Conservation (phyloP, 2,329 filamentous ascomycete species). For the Ceratocystis diversiconidia region DNA sequence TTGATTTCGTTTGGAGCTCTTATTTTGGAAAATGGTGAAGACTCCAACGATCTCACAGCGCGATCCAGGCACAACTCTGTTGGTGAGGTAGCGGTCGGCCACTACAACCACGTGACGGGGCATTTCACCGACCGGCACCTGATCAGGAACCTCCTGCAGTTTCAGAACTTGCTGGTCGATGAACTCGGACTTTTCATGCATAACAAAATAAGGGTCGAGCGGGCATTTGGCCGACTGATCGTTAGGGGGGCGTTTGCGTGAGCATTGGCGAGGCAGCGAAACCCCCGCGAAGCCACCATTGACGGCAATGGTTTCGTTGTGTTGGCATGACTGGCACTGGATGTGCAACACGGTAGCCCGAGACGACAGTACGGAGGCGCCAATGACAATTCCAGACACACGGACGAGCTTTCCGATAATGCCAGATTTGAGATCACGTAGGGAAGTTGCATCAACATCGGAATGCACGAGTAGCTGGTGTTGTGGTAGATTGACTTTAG, state of each 20-base stretch:
- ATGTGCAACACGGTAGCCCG: constrained; percentile 81
- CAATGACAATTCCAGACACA: constrained; percentile 94
- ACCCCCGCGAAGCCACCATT: constrained; percentile 79
- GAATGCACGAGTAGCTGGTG: constrained; percentile 95
- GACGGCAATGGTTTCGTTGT: constrained; percentile 55
- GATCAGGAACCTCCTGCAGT: constrained; percentile 90
- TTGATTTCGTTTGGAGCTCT: constrained; percentile 59
- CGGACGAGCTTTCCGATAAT: constrained; percentile 90
- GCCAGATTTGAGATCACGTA: constrained; percentile 82
- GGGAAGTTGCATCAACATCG: constrained; percentile 76
- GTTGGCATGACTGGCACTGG: constrained; percentile 74
- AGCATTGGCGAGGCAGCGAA: constrained; percentile 68
- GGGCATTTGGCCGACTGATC: constrained; percentile 66
- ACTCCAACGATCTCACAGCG: constrained; percentile 92
- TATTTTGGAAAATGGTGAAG: constrained; percentile 94
- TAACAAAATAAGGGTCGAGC: constrained; percentile 86
- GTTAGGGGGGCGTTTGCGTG: constrained; percentile 44
- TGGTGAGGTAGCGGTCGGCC: constrained; percentile 90
- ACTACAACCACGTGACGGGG: constrained; percentile 90
- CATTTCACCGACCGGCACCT: constrained; percentile 91
- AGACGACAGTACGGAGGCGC: constrained; percentile 88
- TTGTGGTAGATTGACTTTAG: constrained; percentile 57
- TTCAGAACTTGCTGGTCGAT: constrained; percentile 98
- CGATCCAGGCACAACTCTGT: constrained; percentile 87
- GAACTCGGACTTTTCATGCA: constrained; percentile 86